phyloP scores from a whole-genome alignment of 2,329 filamentous ascomycete genomes.

The Botrytis cinerea region DNA sequence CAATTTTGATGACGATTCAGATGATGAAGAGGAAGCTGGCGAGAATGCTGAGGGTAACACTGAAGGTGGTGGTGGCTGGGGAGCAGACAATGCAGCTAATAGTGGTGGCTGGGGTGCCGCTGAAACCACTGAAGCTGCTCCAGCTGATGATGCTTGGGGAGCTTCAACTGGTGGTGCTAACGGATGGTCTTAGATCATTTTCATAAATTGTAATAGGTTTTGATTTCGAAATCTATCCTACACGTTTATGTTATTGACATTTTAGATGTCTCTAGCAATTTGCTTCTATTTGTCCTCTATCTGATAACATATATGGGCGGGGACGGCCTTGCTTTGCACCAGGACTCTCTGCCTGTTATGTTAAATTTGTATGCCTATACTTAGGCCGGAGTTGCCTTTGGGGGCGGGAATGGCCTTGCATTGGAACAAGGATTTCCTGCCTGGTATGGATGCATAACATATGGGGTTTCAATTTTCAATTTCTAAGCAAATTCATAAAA shows the following conservation, averaged over 20 bases:
- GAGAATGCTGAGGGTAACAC: slow-evolving; percentile 24
- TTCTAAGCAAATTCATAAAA: not conserved
- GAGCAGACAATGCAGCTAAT: not conserved
- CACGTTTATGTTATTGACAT: slow-evolving; percentile 5
- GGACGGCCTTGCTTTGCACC: slow-evolving; percentile 7
- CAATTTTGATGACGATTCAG: slow-evolving; percentile 58
- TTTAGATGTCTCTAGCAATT: not conserved
- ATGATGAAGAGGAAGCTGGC: slow-evolving; percentile 58
- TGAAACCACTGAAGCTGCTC: slow-evolving; percentile 10
- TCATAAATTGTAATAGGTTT: not conserved
- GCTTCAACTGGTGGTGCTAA: not conserved
- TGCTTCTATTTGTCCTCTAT: not conserved
- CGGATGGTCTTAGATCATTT: not conserved
- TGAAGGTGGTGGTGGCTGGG: slow-evolving; percentile 8
- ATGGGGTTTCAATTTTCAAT: not conserved
- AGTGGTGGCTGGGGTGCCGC: slow-evolving; percentile 17
- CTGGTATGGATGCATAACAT: slow-evolving; percentile 14
- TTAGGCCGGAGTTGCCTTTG: slow-evolving; percentile 17
- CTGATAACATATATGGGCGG: not conserved
- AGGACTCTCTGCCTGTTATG: slow-evolving; percentile 11
- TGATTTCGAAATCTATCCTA: not conserved
- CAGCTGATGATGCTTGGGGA: slow-evolving; percentile 16
- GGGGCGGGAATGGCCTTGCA: slow-evolving; percentile 13
- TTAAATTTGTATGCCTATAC: slow-evolving; percentile 14
- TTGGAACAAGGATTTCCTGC: slow-evolving; percentile 15